Base-by-base conservation (phyloP, 805 yeast species). In the Ascoidea tarda region DNA sequence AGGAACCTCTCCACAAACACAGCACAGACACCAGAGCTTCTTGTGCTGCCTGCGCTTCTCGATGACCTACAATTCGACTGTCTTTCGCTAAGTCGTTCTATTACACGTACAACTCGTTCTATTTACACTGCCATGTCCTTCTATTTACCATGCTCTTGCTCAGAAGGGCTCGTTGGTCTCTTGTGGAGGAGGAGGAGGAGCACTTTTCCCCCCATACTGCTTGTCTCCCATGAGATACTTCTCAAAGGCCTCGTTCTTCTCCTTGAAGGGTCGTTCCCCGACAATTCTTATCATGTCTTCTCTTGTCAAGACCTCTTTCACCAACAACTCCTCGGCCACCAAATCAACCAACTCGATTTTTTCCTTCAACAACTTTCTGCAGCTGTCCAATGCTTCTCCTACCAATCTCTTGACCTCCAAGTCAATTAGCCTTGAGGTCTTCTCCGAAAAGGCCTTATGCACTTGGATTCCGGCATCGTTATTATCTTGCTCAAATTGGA, bases 201-300 rank as follows among this genome's bases (percentile, higher is more conserved):
- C 28, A 21, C 28, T 21, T 21, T 21, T 21, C 28, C 28, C 28
- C 3, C 28, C 28, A 21, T 21, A 21, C 28, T 21, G 8, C 14
- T 38, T 14, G 14, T 38, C 14, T 38, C 44, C 44, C 44, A 38
- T 38, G 8, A 90, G 70, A 62, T 90, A 90, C 65, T 87, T 87
- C 66, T 88, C 96, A 67, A 90, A 89, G 1, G 96, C 96, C 63
- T 85, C 95, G 61, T 85, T 85, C 63, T 79, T 75, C 62, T 84
- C 87, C 14, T 81, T 78, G 72, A 81, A 85, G 46, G 90, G 90
- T 60, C 95, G 74, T 57, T 82, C 80, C 1, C 95, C 95, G 44
- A 85, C 72, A 45, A 87, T 62, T 50, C 85, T 71, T 51, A 86
- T 76, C 87, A 86, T 83, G 63, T 86, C 95, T 57, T 80, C 83